Conservation (phyloP, 2,329 filamentous ascomycete genomes). For the Aspergillus bombycis region DNA sequence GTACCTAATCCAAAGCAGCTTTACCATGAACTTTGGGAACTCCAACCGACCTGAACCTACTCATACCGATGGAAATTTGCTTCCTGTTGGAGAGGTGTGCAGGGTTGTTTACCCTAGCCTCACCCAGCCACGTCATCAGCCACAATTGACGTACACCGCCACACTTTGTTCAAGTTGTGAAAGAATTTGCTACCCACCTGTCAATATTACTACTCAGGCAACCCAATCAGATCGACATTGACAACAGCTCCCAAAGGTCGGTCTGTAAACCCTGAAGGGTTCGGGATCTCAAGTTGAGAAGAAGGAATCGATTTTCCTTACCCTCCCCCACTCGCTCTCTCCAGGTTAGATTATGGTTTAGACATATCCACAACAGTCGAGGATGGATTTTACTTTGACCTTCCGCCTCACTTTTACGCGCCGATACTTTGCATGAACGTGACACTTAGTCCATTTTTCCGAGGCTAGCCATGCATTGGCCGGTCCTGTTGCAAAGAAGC, state of each 20-base stretch:
- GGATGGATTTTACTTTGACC: neutral
- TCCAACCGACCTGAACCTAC: neutral
- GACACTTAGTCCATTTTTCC: neutral
- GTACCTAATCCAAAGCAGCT: neutral
- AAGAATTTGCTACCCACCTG: neutral
- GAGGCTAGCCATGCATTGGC: neutral
- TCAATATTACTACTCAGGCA: too few species aligned
- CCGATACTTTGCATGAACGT: neutral
- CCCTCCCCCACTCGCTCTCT: neutral
- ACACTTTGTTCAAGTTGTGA: neutral
- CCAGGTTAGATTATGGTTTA: neutral
- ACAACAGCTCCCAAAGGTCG: neutral
- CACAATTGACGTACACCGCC: neutral
- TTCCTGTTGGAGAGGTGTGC: neutral
- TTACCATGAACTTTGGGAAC: too few species aligned
- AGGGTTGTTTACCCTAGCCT: neutral
- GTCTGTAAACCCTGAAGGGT: neutral
- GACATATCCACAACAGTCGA: neutral
- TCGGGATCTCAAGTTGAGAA: neutral
- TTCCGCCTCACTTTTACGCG: constrained; percentile 1
- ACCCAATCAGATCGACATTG: neutral
- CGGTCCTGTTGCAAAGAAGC: neutral
- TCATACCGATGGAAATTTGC: neutral
- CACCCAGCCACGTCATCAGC: neutral
- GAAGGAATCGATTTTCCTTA: neutral